Evolutionary conservation across 352 stramenopile species (phyloP), one percentile per base, ranked within the genome.

Genomic region (Globisporangium splendens): DNA sequence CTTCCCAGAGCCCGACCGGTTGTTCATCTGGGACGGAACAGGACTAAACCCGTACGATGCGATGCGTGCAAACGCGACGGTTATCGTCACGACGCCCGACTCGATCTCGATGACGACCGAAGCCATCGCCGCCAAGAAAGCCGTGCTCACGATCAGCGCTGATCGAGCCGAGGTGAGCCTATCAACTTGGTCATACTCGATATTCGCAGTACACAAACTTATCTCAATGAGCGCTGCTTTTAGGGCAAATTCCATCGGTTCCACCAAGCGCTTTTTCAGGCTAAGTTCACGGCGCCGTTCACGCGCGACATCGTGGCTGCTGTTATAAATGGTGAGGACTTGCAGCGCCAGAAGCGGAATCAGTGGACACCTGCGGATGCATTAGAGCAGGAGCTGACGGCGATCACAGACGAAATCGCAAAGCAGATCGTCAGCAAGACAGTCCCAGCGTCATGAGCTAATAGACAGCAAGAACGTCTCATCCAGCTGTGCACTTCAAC

Each of bases 91-190:
- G 8, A 93, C 83, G 0, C 83, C 83, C 10, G 83, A 93, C 58
- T 93, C 80, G 4, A 77, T 91, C 50, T 91, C 83, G 22, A 93
- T 93, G 83, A 86, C 79, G 0, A 93, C 83, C 20, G 83, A 93
- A 60, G 83, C 83, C 14, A 73, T 90, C 43, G 70, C 75, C 8
- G 68, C 75, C 0, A 63, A 68, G 12, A 88, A 83, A 28, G 61
- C 77, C 0, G 79, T 89, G n/a, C 69, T 84, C 14, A 80, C 65
- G 1, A 68, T 91, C 35, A 70, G 72, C 22, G 43, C 66, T 6
- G 65, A 86, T 15, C 63, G 53, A n/a, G 70, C 71, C 61, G 82
- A 64, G 59, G 77, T 89, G 62, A 43, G 42, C 44, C 8, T 14
- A 41, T 12, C 35, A 41, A 7, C 35, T 24, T 33, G 12, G n/a